These are phyloP conservation scores for Cadophora malorum DNA, from an alignment of 2,329 filamentous ascomycete species.

Conservation along the genomic window DNA sequence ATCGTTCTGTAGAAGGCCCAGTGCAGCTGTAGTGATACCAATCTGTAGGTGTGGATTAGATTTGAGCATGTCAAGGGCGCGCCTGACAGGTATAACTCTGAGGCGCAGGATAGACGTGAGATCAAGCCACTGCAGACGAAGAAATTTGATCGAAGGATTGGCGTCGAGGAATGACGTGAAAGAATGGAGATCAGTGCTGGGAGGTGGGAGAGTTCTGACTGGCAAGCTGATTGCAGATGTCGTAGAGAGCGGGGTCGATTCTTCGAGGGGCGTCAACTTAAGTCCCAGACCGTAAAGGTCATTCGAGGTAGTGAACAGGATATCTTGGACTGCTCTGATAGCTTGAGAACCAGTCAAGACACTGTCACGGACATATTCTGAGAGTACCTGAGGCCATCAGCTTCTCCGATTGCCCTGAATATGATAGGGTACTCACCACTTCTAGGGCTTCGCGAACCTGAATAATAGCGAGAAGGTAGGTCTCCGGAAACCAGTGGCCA, in stretches of 20 bases:
- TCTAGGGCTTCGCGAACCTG: conserved; percentile 76
- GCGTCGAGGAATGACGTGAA: conserved; percentile 53
- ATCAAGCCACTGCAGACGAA: conserved; percentile 80
- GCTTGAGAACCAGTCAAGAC: conserved; percentile 69
- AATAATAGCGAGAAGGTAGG: conserved; percentile 73
- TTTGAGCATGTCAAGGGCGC: conserved; percentile 54
- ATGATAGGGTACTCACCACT: conserved; percentile 54
- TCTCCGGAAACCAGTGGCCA: conserved; percentile 80
- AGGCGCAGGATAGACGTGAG: conserved; percentile 73
- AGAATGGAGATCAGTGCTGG: conserved; percentile 39
- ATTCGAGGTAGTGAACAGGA: conserved; percentile 81
- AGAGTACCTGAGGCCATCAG: conserved; percentile 58
- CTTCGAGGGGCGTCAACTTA: conserved; percentile 42
- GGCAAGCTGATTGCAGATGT: conserved; percentile 1
- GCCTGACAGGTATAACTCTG: conserved; percentile 70
- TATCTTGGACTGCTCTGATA: conserved; percentile 65
- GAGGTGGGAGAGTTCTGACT: conserved; percentile 13
- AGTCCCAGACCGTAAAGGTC: conserved; percentile 70
- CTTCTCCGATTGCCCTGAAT: not conserved
- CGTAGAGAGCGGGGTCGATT: conserved; percentile 34
- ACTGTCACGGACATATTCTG: conserved; percentile 68
- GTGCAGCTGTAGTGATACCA: conserved; percentile 67
- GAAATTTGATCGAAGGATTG: conserved; percentile 63
- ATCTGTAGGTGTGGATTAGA: conserved; percentile 52
- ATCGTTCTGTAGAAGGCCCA: conserved; percentile 75